phyloP scores from a whole-genome alignment of 305 asterid genomes.

The Fraxinus sp. region DNA sequence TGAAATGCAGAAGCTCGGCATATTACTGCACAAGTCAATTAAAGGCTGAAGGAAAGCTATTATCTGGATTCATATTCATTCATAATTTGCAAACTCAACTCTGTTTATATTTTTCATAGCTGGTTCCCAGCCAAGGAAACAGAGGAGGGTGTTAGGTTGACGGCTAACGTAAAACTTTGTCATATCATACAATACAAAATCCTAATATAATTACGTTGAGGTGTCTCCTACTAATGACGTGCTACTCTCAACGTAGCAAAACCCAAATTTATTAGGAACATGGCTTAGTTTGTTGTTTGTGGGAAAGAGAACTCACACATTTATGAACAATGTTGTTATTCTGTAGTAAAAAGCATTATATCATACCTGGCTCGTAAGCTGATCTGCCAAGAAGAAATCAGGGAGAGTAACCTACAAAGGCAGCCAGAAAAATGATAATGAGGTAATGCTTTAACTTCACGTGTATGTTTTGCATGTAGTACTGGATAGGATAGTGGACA shows the following conservation, averaged over 20 bases:
- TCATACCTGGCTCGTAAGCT: slow-evolving; percentile 78
- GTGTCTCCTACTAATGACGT: neutral
- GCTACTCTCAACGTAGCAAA: neutral
- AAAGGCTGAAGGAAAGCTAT: neutral
- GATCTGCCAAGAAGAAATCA: slow-evolving; percentile 76
- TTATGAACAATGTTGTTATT: neutral
- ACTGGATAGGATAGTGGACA: neutral
- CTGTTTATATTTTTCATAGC: neutral
- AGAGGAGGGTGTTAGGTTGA: neutral
- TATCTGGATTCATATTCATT: neutral
- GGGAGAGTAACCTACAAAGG: slow-evolving; percentile 54
- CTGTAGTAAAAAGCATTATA: neutral
- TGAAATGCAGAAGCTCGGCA: slow-evolving; percentile 27
- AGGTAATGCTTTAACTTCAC: slow-evolving; percentile 1
- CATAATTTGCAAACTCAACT: neutral
- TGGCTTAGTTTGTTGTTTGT: neutral
- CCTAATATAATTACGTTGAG: neutral
- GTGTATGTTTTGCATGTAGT: neutral
- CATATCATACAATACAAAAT: neutral
- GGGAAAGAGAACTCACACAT: neutral
- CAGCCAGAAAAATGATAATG: slow-evolving; percentile 16
- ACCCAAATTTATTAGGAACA: neutral
- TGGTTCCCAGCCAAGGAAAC: neutral
- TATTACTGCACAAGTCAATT: slow-evolving; percentile 7
- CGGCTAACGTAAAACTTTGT: neutral